Base-by-base conservation (phyloP, 305 asterid genomes). In the Lippia alba region DNA sequence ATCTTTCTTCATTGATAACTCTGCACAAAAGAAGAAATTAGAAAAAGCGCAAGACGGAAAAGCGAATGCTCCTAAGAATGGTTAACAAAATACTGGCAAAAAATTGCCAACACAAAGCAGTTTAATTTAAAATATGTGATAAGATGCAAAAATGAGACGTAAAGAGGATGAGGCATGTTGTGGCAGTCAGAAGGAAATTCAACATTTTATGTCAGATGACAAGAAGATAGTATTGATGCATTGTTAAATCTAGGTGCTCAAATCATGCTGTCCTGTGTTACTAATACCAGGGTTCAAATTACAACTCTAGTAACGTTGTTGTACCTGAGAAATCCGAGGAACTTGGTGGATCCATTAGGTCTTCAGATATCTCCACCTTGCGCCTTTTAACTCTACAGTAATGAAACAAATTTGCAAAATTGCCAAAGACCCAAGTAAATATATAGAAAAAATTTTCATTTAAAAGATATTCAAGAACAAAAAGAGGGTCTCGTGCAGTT, bases 381-480 rank as follows among this genome's bases (percentile, higher is more conserved):
- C 81, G 91, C 88, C 91, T 86, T 78, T 91, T 94, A 76, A 72
- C 84, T 74, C 97, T 89, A 70, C 75, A 72, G 61, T 8, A 64
- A 70, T 24, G 20, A 74, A 61, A 39, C 8, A 70, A 40, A 63
- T n/a, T 66, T 49, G 39, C 58, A 64, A 41, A 66, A 62, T 33
- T 59, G 74, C 48, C 58, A 70, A 51, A 36, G 65, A 19, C 69
- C 5, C 64, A 5, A 51, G 56, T 59, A 73, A 34, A 54, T 39
- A 12, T 16, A 10, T 16, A 49, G 18, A n/a, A n/a, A n/a, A n/a
- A 54, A 40, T 30, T 32, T 40, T 56, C 64, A 39, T 34, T 36
- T 8, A 60, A 49, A 71, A 17, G 55, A 54, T 55, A 39, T 6
- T 71, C 24, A 19, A 56, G 46, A 15, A 56, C 74, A 68, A 53